Evolutionary conservation across 1,284 basidiomycete genomes (phyloP), one percentile per base, ranked within the genome.

Genomic region (Moniliophthora roreri): DNA sequence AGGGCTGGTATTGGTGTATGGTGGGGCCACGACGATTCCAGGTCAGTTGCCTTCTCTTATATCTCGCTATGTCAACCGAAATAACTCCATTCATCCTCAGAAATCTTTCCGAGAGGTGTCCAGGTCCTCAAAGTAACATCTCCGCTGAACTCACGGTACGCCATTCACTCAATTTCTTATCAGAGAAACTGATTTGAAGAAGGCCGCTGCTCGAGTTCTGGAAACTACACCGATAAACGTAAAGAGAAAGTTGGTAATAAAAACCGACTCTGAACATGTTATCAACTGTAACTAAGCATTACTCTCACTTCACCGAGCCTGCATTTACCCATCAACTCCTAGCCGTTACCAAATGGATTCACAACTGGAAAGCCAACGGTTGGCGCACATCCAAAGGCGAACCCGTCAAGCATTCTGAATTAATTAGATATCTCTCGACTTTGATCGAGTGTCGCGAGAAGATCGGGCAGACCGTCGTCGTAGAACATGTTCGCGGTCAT

Each of bases 71-170:
- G 10, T 41, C 18, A 21, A 4, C 49, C 28, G 42, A 40, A 13
- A 36, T 20, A 41, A 53, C 40, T 2, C 45, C 36, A 26, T 32
- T 36, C 15, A 32, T 18, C 13, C 26, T 13, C 49, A 84, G 85
- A 37, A 87, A 85, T 58, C 60, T 86, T 1, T 70, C 79, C 0
- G 80, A 84, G 49, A 71, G 86, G n/a, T 80, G 85, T 53, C 81
- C 84, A 2, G 87, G 87, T 1, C 62, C 60, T 21, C 87, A 89
- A 62, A 89, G 86, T 0, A 89, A 89, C 62, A 89, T 89, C 52
- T 75, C 84, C 11, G 87, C 85, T 0, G 87, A 89, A 64, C 75
- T 89, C 38, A 79, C 83, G 58, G 85, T 82, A 52, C 61, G 79
- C 64, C 18, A 35, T n/a, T 24, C 49, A 23, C 9, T 23, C n/a